phyloP scores from a whole-genome alignment of 2,329 filamentous ascomycete genomes.

The Aspergillus intermedius region DNA sequence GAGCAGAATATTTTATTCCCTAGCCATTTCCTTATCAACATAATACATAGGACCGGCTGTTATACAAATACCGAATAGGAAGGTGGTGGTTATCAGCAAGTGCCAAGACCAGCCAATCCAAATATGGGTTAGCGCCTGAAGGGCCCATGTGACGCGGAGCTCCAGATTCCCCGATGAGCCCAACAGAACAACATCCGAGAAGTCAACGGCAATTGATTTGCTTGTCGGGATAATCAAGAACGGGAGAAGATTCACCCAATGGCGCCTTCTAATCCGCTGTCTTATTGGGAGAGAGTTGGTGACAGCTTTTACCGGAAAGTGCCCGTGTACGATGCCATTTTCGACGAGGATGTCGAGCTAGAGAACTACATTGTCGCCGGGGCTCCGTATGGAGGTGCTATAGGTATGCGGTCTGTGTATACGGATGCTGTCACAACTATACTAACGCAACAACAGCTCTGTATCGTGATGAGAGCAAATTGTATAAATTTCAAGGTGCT shows the following conservation, averaged over 20 bases:
- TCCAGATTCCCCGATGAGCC: neutral
- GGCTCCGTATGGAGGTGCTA: constrained; percentile 85
- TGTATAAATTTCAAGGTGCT: constrained; percentile 68
- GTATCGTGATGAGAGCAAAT: constrained; percentile 79
- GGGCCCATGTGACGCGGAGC: neutral
- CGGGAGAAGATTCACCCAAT: constrained; percentile 21
- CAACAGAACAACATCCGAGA: neutral
- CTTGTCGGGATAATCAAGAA: constrained; percentile 8
- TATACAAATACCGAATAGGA: neutral
- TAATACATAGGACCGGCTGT: neutral
- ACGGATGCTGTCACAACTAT: neutral
- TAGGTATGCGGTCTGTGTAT: constrained; percentile 57
- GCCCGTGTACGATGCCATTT: constrained; percentile 85
- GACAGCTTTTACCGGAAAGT: constrained; percentile 94
- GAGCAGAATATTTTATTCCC: too few species aligned
- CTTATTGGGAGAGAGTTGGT: constrained; percentile 90
- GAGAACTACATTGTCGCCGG: constrained; percentile 90
- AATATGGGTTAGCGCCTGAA: neutral
- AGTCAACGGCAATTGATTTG: neutral
- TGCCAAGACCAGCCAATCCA: neutral
- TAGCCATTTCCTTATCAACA: too few species aligned
- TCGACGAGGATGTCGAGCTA: constrained; percentile 87
- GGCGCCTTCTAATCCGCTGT: constrained; percentile 59
- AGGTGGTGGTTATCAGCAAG: neutral
- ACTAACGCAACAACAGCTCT: constrained; percentile 53